Percentiles rank a stretch among this genome's conserved stretches.
phyloP scores from a whole-genome alignment of 2,329 filamentous ascomycete genomes.

The Xylaria sp. region DNA sequence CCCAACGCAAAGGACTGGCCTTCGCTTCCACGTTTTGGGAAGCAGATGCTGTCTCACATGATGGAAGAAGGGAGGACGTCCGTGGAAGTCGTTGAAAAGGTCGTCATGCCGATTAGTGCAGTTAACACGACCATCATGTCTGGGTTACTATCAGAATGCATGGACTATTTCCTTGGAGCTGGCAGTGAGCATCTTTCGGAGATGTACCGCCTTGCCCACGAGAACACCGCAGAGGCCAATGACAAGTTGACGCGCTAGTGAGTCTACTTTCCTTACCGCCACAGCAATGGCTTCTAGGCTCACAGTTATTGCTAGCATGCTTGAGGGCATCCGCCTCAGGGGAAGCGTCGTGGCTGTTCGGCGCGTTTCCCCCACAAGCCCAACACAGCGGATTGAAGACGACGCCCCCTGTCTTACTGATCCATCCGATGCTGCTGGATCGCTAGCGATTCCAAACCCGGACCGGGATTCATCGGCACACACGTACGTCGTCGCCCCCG shows the following conservation, averaged over 20 bases:
- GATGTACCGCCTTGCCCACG: constrained; percentile 54
- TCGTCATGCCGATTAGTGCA: constrained; percentile 58
- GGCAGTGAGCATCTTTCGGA: constrained; percentile 53
- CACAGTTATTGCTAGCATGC: constrained; percentile 48
- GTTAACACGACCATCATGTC: constrained; percentile 62
- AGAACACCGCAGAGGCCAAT: constrained; percentile 54
- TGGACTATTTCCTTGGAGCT: constrained; percentile 62
- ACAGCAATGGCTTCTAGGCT: background rate
- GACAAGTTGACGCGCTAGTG: constrained; percentile 43
- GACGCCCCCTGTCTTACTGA: constrained; percentile 27
- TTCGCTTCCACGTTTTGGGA: constrained; percentile 58
- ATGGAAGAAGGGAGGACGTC: constrained; percentile 54
- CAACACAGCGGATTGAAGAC: constrained; percentile 33
- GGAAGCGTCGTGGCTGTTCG: constrained; percentile 55
- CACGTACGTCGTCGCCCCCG: constrained; percentile 14
- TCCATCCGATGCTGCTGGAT: constrained; percentile 22
- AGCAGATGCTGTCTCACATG: constrained; percentile 58
- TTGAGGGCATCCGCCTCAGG: constrained; percentile 58
- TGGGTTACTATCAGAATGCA: constrained; percentile 58
- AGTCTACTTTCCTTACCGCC: constrained; percentile 14
- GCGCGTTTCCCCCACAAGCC: constrained; percentile 38
- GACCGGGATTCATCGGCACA: constrained; percentile 7
- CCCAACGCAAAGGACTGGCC: constrained; percentile 39
- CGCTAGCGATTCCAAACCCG: constrained; percentile 24
- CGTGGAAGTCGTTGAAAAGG: constrained; percentile 59